Base-by-base conservation (phyloP, 1,284 basidiomycete species). In the Fomitopsis betulina region DNA sequence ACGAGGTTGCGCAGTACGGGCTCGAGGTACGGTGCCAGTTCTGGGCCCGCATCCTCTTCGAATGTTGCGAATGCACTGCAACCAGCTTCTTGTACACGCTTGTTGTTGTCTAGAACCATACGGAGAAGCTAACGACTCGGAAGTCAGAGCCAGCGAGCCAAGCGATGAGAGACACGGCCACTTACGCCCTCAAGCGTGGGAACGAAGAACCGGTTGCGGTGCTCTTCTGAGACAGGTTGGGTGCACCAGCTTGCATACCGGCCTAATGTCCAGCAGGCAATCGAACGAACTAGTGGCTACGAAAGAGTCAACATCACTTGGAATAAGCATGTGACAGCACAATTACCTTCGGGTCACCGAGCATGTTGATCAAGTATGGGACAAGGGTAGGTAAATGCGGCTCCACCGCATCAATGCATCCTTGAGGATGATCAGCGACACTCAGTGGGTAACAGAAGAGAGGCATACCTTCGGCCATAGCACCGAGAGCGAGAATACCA, bases 241-340 rank as follows among this genome's bases (percentile, higher is more conserved):
- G 91, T 91, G 64, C 91, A 94, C 97, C 97, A 99, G 69, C 89
- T 93, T 38, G 96, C 94, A 75, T 99, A 99, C 53, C 97, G 88
- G n/a, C 96, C 96, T 15, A 99, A 81, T 0, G 96, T 98, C 97
- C 97, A 99, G 73, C 97, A 99, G 17, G 96, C 95, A 72, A 99
- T 99, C 13, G 96, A 98, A 55, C 97, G 90, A 7, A 99, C 94
- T 33, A 99, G 85, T 35, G 97, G 96, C 91, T 95, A 68, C 35
- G 58, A 57, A 19, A 27, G 27, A 30, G n/a, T 56, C 27, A 52
- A 25, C n/a, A 37, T 15, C 35, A 25, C 1, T 35, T 21, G 27
- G 21, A 5, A 19, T 12, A 9, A 30, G 17, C 12, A 3, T 19
- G 17, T 25, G 33, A 30, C 5, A 8, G 5, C 3, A 30, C 10